Evolutionary conservation across 495 filamentous ascomycete species (phyloP).

Genomic region (Parathielavia appendiculata): DNA sequence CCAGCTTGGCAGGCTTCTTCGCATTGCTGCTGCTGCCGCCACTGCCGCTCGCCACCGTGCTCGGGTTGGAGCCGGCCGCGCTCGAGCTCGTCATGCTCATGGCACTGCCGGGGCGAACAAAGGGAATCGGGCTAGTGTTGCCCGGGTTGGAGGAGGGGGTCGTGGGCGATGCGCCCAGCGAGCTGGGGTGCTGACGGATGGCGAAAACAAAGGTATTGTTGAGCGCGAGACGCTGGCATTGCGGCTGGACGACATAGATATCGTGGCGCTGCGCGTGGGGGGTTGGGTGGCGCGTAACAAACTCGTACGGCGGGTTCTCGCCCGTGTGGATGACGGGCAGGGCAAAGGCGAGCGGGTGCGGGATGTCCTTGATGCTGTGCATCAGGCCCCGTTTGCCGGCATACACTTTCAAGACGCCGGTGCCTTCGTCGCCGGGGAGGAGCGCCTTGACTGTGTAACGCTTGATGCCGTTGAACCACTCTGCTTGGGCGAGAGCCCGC

Average conservation of each 20-base stretch:
- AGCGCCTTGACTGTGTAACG: slow-evolving; percentile 89
- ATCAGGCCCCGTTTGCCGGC: slow-evolving; percentile 90
- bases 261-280: slow-evolving; percentile 95
- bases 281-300: slow-evolving; percentile 87
- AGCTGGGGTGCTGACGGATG: slow-evolving; percentile 85
- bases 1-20: slow-evolving; percentile 89
- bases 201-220: slow-evolving; percentile 98
- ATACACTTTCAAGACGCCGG: slow-evolving; percentile 84
- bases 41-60: slow-evolving; percentile 34
- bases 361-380: slow-evolving; percentile 92
- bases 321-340: slow-evolving; percentile 86
- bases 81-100: slow-evolving; percentile 76
- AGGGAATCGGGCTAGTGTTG: slow-evolving; percentile 60
- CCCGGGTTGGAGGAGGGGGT: slow-evolving; percentile 48
- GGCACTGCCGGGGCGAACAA: slow-evolving; percentile 68
- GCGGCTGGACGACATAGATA: slow-evolving; percentile 91
- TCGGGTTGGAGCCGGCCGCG: slow-evolving; percentile 50
- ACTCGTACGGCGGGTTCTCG: slow-evolving; percentile 89
- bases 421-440: slow-evolving; percentile 82
- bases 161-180: slow-evolving; percentile 35
- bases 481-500: slow-evolving; percentile 80
- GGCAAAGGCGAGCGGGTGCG: slow-evolving; percentile 85
- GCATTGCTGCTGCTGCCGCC: slow-evolving; percentile 32
- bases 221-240: slow-evolving; percentile 76
- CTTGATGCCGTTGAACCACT: slow-evolving; percentile 83